phyloP scores from a whole-genome alignment of 78 protist species.

The slime mould (Dictyostelium discoideum) region dicty_2.7 NC_007089.4:2505001-2505500 shows the following conservation, averaged over 20 bases:
- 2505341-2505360: constrained; percentile 11
- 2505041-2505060: not conserved
- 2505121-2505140: not conserved
- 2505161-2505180: not conserved
- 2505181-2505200: not conserved
- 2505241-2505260: constrained; percentile 62
- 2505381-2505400: not conserved
- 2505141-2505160: not conserved
- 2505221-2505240: constrained; percentile 30
- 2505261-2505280: constrained; percentile 76
- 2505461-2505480: not conserved
- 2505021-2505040: constrained; percentile 44
- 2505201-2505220: not conserved
- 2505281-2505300: constrained; percentile 16
- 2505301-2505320: constrained; percentile 44
- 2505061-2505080: not conserved
- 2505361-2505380: not conserved
- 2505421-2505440: not conserved
- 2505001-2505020: constrained; percentile 60
- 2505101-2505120: not conserved
- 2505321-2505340: constrained; percentile 34
- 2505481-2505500: no score
- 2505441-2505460: not conserved
- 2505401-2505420: not conserved
- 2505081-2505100: not conserved